Evolutionary conservation across 192 early-diverging fungal species (phyloP).

Genomic region (Coemansia sp.): DNA sequence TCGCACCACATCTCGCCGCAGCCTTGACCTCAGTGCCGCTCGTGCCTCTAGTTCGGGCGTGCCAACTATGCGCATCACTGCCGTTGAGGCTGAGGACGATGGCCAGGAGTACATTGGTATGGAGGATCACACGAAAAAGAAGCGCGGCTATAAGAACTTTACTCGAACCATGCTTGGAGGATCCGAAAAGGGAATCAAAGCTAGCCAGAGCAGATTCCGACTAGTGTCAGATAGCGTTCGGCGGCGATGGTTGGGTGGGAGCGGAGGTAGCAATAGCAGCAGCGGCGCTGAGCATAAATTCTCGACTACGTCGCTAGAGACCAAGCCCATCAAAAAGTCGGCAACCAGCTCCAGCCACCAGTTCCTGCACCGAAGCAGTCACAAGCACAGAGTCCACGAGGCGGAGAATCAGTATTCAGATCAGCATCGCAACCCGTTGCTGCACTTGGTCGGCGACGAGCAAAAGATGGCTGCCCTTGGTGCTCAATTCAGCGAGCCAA

Average conservation of each 20-base stretch:
- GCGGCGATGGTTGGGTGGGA: conserved; percentile 46
- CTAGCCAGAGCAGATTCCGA: conserved; percentile 32
- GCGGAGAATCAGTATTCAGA: neutral
- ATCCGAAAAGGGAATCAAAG: conserved; percentile 20
- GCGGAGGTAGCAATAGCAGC: conserved; percentile 8
- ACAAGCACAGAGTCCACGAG: neutral
- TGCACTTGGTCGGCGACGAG: neutral
- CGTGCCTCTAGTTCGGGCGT: conserved; percentile 32
- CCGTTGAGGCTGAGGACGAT: conserved; percentile 53
- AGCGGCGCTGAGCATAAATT: conserved; percentile 11
- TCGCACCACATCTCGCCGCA: conserved; percentile 17
- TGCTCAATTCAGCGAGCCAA: conserved; percentile 17
- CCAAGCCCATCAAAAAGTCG: conserved; percentile 9
- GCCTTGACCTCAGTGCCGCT: conserved; percentile 40
- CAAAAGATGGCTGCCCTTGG: neutral
- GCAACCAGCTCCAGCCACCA: conserved; percentile 13
- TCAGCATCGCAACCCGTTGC: neutral
- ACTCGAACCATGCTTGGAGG: conserved; percentile 39
- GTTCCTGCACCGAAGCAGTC: conserved; percentile 8
- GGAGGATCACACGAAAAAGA: conserved; percentile 35
- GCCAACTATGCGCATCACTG: conserved; percentile 52
- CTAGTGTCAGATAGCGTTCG: conserved; percentile 46
- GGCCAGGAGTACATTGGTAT: conserved; percentile 42
- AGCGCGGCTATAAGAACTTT: conserved; percentile 33
- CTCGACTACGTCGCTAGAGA: conserved; percentile 22